A percentile compares a stretch with the other conserved stretches of the same genome.
phyloP scores from a whole-genome alignment of 2,329 filamentous ascomycete genomes.

The Colletotrichum endophyticum region DNA sequence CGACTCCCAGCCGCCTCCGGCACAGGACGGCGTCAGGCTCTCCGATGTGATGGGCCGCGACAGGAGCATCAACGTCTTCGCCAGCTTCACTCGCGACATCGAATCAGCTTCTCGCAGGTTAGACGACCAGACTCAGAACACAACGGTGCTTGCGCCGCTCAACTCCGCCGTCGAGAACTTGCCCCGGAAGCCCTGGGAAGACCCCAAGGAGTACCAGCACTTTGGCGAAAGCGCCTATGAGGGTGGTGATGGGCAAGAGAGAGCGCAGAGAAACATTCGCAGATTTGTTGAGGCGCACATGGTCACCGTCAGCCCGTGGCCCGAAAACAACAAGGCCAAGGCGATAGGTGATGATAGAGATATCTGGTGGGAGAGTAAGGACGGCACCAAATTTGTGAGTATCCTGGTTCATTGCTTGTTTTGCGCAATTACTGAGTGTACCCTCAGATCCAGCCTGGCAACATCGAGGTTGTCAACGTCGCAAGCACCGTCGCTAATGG shows the following conservation, averaged over 20 bases:
- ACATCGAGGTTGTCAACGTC: slow-evolving; percentile 77
- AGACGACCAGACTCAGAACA: slow-evolving; percentile 69
- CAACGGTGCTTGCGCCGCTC: slow-evolving; percentile 85
- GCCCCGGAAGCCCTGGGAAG: slow-evolving; percentile 86
- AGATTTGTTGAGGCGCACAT: slow-evolving; percentile 89
- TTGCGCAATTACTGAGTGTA: not conserved
- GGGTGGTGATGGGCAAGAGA: slow-evolving; percentile 74
- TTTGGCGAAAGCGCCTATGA: slow-evolving; percentile 77
- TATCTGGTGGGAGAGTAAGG: slow-evolving; percentile 82
- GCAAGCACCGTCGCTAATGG: slow-evolving; percentile 84
- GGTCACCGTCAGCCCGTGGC: slow-evolving; percentile 77
- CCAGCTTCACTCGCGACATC: slow-evolving; percentile 79
- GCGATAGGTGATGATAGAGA: slow-evolving; percentile 69
- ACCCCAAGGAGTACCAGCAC: slow-evolving; percentile 72
- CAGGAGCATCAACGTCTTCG: slow-evolving; percentile 83
- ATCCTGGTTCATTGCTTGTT: not conserved
- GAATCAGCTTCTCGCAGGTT: slow-evolving; percentile 72
- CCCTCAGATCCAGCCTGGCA: slow-evolving; percentile 76
- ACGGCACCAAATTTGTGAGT: slow-evolving; percentile 71
- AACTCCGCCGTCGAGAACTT: slow-evolving; percentile 82
- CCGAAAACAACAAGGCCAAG: slow-evolving; percentile 66
- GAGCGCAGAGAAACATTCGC: slow-evolving; percentile 77
- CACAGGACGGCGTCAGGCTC: slow-evolving; percentile 66
- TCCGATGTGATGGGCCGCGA: slow-evolving; percentile 85
- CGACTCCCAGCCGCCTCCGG: slow-evolving; percentile 29